phyloP scores from a whole-genome alignment of 331 rosid genomes.

The Arachis monticola region DNA sequence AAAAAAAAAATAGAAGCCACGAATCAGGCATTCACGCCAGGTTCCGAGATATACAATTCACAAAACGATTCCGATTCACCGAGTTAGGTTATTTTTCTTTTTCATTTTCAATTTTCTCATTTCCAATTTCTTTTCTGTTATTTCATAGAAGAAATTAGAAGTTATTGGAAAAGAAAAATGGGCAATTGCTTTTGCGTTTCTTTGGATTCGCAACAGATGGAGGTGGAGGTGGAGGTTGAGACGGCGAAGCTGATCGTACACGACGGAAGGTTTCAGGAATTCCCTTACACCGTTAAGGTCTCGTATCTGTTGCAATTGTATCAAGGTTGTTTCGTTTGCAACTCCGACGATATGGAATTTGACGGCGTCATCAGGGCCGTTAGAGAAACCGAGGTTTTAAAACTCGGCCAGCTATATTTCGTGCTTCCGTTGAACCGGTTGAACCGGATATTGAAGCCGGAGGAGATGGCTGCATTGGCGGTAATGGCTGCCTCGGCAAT shows the following conservation, averaged over 20 bases:
- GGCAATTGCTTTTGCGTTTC: conserved; percentile 68
- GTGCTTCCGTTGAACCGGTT: conserved; percentile 68
- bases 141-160: too few relatives aligned
- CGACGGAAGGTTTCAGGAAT: conserved; percentile 73
- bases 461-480: conserved; percentile 91
- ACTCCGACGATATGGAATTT: conserved; percentile 82
- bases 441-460: conserved; percentile 50
- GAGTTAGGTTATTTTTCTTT: background rate
- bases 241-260: conserved; percentile 76
- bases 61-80: background rate
- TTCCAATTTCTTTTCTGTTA: too few relatives aligned
- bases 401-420: conserved; percentile 81
- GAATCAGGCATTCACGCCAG: too few relatives aligned
- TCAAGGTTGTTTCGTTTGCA: conserved; percentile 71
- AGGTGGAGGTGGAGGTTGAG: too few relatives aligned
- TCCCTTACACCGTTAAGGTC: conserved; percentile 66
- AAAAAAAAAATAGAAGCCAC: too few relatives aligned
- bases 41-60: too few relatives aligned
- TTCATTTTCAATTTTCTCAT: background rate
- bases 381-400: conserved; percentile 58
- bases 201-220: conserved; percentile 40
- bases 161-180: conserved; percentile 41
- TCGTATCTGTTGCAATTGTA: conserved; percentile 63
- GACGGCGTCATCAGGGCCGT: conserved; percentile 66
- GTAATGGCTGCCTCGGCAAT: conserved; percentile 78